Conservation (phyloP, 2,329 filamentous ascomycete genomes). For the Diaporthe capsici region DNA sequence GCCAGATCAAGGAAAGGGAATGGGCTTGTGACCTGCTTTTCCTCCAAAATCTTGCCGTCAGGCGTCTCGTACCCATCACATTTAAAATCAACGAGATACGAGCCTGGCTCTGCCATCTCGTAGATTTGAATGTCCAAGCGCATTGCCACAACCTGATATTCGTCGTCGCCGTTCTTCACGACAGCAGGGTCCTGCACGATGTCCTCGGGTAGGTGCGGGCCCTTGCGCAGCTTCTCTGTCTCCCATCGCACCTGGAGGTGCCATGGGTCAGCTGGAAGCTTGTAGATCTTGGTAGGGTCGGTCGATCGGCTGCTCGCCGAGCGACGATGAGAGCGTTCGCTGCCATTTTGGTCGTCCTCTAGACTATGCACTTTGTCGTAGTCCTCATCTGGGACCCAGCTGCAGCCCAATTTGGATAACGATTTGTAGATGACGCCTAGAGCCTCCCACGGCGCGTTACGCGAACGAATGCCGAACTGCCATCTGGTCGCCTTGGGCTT, state of each 20-base stretch:
- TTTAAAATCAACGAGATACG: slow-evolving; percentile 98
- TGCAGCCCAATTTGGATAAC: slow-evolving; percentile 86
- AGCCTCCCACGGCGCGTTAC: slow-evolving; percentile 94
- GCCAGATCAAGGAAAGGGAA: slow-evolving; percentile 97
- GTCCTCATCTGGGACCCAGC: slow-evolving; percentile 82
- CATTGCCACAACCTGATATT: slow-evolving; percentile 84
- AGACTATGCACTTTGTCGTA: slow-evolving; percentile 62
- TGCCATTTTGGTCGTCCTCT: slow-evolving; percentile 59
- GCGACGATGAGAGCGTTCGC: slow-evolving; percentile 50
- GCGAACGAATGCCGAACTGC: slow-evolving; percentile 97
- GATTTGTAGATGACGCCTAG: slow-evolving; percentile 97
- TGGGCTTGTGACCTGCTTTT: slow-evolving; percentile 95
- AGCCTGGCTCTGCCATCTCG: slow-evolving; percentile 85
- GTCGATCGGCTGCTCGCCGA: slow-evolving; percentile 52
- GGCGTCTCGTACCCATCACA: slow-evolving; percentile 93
- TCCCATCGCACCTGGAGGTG: slow-evolving; percentile 92
- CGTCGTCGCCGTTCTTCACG: slow-evolving; percentile 58
- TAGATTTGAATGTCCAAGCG: slow-evolving; percentile 98
- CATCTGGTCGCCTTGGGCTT: slow-evolving; percentile 88
- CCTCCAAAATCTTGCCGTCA: slow-evolving; percentile 82
- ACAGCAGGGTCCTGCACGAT: slow-evolving; percentile 45
- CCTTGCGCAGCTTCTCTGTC: slow-evolving; percentile 73
- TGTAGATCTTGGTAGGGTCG: slow-evolving; percentile 76
- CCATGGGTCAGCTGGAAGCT: slow-evolving; percentile 94
- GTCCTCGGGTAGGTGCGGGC: slow-evolving; percentile 51